Conservation (phyloP, 257 asterid genomes). For the Schizonepeta tenuifolia region DNA sequence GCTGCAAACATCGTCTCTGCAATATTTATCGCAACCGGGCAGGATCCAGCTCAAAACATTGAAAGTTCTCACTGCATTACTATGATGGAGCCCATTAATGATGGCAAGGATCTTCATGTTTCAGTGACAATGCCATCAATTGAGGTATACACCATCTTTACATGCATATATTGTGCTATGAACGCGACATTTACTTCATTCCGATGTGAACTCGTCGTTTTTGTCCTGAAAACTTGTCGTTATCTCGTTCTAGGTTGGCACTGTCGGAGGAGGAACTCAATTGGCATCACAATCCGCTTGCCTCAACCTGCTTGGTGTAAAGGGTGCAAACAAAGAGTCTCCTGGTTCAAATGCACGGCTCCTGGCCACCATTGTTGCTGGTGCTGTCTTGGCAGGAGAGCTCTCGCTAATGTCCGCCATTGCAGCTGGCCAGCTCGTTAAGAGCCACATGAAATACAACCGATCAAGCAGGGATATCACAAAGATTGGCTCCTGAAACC, state of each 20-base stretch:
- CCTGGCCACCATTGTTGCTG: conserved; percentile 75
- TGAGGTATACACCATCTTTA: conserved; percentile 58
- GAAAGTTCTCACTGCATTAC: conserved; percentile 97
- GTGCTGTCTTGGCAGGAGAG: conserved; percentile 88
- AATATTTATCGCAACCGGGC: conserved; percentile 87
- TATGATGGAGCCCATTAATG: conserved; percentile 92
- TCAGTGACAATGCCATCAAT: conserved; percentile 97
- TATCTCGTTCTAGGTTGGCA: conserved; percentile 64
- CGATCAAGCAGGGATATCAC: conserved; percentile 79
- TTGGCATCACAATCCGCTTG: conserved; percentile 92
- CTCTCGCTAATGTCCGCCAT: conserved; percentile 90
- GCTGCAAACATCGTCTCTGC: conserved; percentile 95
- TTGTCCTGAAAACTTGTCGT: background rate
- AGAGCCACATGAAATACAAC: conserved; percentile 93
- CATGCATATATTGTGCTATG: background rate
- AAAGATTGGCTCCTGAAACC: conserved; percentile 42
- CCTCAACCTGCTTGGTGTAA: conserved; percentile 83
- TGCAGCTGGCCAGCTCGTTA: conserved; percentile 91
- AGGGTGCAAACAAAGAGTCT: conserved; percentile 77
- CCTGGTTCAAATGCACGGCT: conserved; percentile 76
- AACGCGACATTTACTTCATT: background rate
- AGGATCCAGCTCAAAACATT: conserved; percentile 93
- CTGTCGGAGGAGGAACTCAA: conserved; percentile 93
- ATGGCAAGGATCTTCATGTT: conserved; percentile 82
- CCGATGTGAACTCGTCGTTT: background rate